Evolutionary conservation across 2,329 filamentous ascomycete species (phyloP), one percentile per base, ranked within the genome.

Genomic region (Stagonosporopsis vannaccii): DNA sequence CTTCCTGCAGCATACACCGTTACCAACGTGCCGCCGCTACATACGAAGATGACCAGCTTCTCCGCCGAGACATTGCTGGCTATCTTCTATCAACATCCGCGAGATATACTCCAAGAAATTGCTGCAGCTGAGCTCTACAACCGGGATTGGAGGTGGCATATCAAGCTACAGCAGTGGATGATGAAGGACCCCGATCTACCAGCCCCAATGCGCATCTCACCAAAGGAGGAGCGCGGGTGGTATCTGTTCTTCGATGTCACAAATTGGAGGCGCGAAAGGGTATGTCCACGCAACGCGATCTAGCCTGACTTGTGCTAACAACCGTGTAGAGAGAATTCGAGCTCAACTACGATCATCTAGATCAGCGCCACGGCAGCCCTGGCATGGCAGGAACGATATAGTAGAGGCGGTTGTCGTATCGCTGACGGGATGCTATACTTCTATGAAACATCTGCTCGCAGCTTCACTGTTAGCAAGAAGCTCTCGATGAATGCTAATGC

Each of bases 51-150:
- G 62, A 75, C 79, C 3, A 83, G 82, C 51, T 87, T 87, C 72
- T 83, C 80, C 37, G 81, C 86, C 61, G 87, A 90, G 70, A 89
- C 87, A 0, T 78, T 90, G 4, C 87, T 90, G 70, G 87, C 85
- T 68, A 87, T 89, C 57, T 90, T 90, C 79, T 90, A 89, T 75
- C 86, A 85, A 60, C 84, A 85, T 77, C 86, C 87, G 13, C 79
- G 85, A 56, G 86, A 89, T 66, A 82, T 88, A 51, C 80, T 86
- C 71, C 87, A 90, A 68, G 87, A 90, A 68, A 77, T 87, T 41
- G 87, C 86, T 6, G 87, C 87, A 7, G 80, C 83, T 54, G 87
- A 89, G 68, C 75, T 90, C 67, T 81, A 78, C 65, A 75, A 75
- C 28, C 78, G 81, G 28, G 80, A 82, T 59, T 84, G 82, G 82